Evolutionary conservation across 495 filamentous ascomycete species (phyloP), one percentile per base, ranked within the genome.

Genomic region (Aspergillus haitiensis): DNA sequence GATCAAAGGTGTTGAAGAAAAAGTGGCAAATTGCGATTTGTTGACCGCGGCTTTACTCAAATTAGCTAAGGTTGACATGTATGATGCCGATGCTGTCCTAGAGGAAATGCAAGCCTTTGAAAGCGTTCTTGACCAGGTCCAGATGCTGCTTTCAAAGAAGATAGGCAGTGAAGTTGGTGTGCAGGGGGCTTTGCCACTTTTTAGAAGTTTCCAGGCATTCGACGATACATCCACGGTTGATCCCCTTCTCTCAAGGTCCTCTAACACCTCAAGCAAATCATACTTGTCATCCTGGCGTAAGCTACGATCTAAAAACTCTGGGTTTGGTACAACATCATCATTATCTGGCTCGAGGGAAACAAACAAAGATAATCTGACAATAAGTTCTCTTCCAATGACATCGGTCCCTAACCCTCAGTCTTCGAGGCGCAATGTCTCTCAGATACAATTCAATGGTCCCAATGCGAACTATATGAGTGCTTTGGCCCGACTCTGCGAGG

Each of bases 61-160:
- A 67, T 80, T 98, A 32, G 83, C 86, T 13, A 83, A 84, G 53
- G 92, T 97, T 6, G 92, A 97, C 64, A 92, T 86, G 2, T 87
- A 86, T 60, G 93, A 98, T 70, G 90, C 93, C 2, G 92, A 96
- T 64, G 90, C 92, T 16, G 86, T 98, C 13, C 76, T 95, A 34
- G 93, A 97, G 64, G 94, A 98, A 70, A 96, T 98, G 91, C 91
- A 97, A 68, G 78, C 84, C n/a, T 80, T 98, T 32, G 94, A 98
- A 73, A 80, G 77, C 55, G 81, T 97, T 37, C 81, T 98, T 33
- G 94, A 98, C 66, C 87, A 92, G 66, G 91, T 89, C 0, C 92
- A 96, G 71, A 70, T 81, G 8, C 78, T 80, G 11, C 77, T 98
- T 31, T 72, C 85, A 6, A 93, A 93, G 69, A 96, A 92, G 66